Conservation (phyloP, 176 grass and related monocot genomes). For the Dendrocalamus sinicus region DNA sequence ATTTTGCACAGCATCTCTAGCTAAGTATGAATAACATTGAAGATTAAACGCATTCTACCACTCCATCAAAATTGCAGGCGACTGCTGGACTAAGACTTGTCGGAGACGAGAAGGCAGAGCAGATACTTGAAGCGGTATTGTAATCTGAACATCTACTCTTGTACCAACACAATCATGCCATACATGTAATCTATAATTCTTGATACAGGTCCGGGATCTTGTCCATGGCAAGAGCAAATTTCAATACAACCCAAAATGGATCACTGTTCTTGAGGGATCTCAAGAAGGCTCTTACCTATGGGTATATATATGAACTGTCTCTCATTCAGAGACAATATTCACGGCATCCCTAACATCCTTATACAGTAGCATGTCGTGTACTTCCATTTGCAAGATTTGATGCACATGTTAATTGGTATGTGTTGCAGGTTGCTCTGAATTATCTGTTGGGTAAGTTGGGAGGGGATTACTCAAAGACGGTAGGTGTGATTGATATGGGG, state of each 20-base stretch:
- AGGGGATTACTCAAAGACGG: conserved; percentile 46
- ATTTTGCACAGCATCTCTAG: neutral
- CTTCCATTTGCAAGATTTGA: neutral
- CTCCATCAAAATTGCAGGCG: conserved; percentile 37
- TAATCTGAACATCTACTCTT: neutral
- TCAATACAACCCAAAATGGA: conserved; percentile 31
- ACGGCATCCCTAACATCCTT: neutral
- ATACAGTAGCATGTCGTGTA: too few relatives aligned
- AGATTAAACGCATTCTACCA: neutral
- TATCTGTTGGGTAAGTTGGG: conserved; percentile 51
- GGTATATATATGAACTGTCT: conserved; percentile 18
- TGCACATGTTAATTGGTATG: neutral
- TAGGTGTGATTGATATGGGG: conserved; percentile 48
- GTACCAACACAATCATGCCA: neutral
- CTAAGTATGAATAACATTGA: neutral
- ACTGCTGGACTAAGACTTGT: conserved; percentile 54
- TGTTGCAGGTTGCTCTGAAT: conserved; percentile 50
- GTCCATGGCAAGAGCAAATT: conserved; percentile 43
- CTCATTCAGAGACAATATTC: neutral
- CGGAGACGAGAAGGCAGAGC: conserved; percentile 49
- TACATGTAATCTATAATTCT: neutral
- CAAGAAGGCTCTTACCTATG: conserved; percentile 56
- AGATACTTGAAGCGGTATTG: conserved; percentile 59
- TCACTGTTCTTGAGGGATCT: conserved; percentile 44
- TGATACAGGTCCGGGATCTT: conserved; percentile 40